phyloP scores from a whole-genome alignment of 2,329 filamentous ascomycete genomes.

The Neofusicoccum kwambonambiense region DNA sequence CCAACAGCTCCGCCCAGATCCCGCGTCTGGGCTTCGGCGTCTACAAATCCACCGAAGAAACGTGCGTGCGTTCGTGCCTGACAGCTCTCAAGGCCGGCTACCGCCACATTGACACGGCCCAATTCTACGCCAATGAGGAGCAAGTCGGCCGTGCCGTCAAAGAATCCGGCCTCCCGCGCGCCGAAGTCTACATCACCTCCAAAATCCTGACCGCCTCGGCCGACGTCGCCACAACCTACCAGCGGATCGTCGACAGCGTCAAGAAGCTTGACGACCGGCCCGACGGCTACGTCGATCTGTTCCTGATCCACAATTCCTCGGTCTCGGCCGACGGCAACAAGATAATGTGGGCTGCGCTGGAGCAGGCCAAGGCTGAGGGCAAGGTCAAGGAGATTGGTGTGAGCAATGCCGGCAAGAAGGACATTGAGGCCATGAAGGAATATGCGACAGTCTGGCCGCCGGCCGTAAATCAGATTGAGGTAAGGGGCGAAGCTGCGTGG shows the following conservation, averaged over 20 bases:
- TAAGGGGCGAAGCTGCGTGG: conserved; percentile 30
- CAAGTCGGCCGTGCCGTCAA: conserved; percentile 65
- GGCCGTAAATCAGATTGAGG: conserved; percentile 73
- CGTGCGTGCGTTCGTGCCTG: conserved; percentile 59
- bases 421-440: conserved; percentile 66
- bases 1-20: conserved; percentile 53
- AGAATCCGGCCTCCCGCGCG: conserved; percentile 54
- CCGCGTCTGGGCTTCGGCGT: conserved; percentile 71
- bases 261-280: conserved; percentile 55
- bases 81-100: conserved; percentile 60
- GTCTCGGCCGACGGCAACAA: conserved; percentile 56
- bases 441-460: conserved; percentile 68
- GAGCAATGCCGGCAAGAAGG: conserved; percentile 67
- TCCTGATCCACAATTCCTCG: conserved; percentile 66
- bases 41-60: conserved; percentile 57
- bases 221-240: conserved; percentile 59
- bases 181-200: conserved; percentile 67
- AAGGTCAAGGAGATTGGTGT: conserved; percentile 67
- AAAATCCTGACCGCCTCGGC: conserved; percentile 61
- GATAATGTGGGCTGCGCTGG: conserved; percentile 65
- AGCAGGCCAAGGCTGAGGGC: conserved; percentile 60
- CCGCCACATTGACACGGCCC: conserved; percentile 66
- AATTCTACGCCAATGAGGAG: conserved; percentile 68
- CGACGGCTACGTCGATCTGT: conserved; percentile 67
- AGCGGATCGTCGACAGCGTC: conserved; percentile 61